Conservation (phyloP, 2,329 filamentous ascomycete genomes). For the Scorias spongiosa region DNA sequence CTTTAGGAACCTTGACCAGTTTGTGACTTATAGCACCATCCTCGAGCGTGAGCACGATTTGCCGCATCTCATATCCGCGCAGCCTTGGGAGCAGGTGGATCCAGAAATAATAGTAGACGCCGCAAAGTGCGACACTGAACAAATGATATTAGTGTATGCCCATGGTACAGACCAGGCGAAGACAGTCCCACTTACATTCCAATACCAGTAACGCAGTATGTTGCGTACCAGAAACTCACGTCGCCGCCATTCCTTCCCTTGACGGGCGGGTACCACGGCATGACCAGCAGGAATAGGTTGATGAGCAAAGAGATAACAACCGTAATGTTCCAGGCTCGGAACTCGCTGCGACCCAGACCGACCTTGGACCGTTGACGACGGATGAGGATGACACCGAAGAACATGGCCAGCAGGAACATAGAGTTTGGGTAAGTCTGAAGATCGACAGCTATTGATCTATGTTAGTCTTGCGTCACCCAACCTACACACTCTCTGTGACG, state of each 20-base stretch:
- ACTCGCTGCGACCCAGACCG: slow-evolving; percentile 34
- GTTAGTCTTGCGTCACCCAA: no score
- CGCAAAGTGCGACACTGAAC: no score
- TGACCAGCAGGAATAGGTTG: slow-evolving; percentile 47
- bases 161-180: no score
- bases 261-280: slow-evolving; percentile 57
- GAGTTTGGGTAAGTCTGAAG: slow-evolving; percentile 43
- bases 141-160: no score
- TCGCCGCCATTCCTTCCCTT: slow-evolving; percentile 45
- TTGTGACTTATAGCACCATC: no score
- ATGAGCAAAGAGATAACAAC: slow-evolving; percentile 45
- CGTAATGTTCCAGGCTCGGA: slow-evolving; percentile 43
- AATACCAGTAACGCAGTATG: slow-evolving; percentile 50
- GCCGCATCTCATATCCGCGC: no score
- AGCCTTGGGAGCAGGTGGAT: no score
- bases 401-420: slow-evolving; percentile 43
- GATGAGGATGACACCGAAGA: slow-evolving; percentile 42
- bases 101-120: no score
- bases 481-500: slow-evolving; percentile 10
- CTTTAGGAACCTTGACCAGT: no score
- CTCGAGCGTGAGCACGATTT: no score
- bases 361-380: slow-evolving; percentile 39
- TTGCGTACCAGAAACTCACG: slow-evolving; percentile 61
- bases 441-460: slow-evolving; percentile 2
- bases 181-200: slow-evolving; percentile 37